Percentiles rank a stretch among this genome's conserved stretches.
These are phyloP conservation scores for Eutrema heterophyllum DNA, from an alignment of 345 rosid genomes.

Conservation along the genomic window DNA sequence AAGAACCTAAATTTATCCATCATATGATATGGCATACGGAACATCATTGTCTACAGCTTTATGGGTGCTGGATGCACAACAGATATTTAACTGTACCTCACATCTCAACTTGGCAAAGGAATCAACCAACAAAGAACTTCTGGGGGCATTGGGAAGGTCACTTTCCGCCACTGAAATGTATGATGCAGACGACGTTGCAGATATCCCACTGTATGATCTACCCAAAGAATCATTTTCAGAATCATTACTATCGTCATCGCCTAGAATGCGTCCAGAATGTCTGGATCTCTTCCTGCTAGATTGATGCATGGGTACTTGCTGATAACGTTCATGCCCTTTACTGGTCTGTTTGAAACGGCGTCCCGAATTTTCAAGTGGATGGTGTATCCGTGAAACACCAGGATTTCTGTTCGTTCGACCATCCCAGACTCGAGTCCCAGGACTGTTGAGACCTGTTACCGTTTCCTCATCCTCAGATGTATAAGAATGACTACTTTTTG, in stretches of 20 bases:
- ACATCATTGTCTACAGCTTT: neutral
- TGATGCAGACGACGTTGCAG: constrained; percentile 67
- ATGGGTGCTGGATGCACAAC: neutral
- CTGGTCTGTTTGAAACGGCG: constrained; percentile 40
- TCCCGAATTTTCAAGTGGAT: constrained; percentile 85
- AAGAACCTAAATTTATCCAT: constrained; percentile 28
- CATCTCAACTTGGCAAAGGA: constrained; percentile 85
- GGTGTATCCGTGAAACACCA: constrained; percentile 72
- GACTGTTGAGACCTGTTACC: constrained; percentile 78
- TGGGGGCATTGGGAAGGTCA: constrained; percentile 40
- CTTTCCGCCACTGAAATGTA: constrained; percentile 41
- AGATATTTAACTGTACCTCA: constrained; percentile 58
- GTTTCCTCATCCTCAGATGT: constrained; percentile 89
- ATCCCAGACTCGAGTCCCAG: constrained; percentile 98
- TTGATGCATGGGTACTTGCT: constrained; percentile 40
- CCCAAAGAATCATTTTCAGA: constrained; percentile 56
- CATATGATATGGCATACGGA: neutral
- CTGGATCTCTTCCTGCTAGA: constrained; percentile 73
- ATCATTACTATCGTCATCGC: constrained; percentile 60
- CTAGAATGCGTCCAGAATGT: constrained; percentile 65
- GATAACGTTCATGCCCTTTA: constrained; percentile 50
- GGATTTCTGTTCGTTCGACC: constrained; percentile 73
- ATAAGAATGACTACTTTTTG: constrained; percentile 52
- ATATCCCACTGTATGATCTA: constrained; percentile 60
- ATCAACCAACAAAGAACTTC: constrained; percentile 58